Evolutionary conservation across 306 rosid species (phyloP).

Genomic region (Begonia fuchsioides): DNA sequence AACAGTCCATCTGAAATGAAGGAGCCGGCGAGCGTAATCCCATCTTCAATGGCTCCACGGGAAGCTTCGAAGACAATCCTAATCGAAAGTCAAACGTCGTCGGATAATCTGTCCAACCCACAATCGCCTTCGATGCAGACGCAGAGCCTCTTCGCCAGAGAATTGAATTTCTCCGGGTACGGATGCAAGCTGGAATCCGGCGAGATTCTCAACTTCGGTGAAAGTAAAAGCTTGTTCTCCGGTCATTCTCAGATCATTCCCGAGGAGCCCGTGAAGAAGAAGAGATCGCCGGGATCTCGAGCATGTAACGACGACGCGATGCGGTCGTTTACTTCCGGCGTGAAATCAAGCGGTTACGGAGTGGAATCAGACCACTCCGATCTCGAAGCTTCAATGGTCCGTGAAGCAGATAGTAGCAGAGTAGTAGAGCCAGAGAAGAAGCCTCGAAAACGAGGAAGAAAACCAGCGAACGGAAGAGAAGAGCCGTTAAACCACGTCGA

Average conservation of each 20-base stretch:
- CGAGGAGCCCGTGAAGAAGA: conserved; percentile 40
- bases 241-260: conserved; percentile 31
- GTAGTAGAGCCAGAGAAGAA: conserved; percentile 71
- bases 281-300: conserved; percentile 53
- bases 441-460: conserved; percentile 81
- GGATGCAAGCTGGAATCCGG: conserved; percentile 73
- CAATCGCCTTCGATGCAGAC: conserved; percentile 26
- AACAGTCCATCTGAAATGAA: conserved; percentile 44
- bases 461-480: conserved; percentile 91
- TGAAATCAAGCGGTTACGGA: conserved; percentile 30
- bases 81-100: conserved; percentile 43
- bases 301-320: conserved; percentile 75
- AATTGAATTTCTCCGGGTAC: conserved; percentile 52
- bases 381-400: conserved; percentile 75
- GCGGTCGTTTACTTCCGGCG: conserved; percentile 86
- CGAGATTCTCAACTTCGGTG: conserved; percentile 70
- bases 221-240: conserved; percentile 42
- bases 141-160: conserved; percentile 44
- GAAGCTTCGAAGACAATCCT: conserved; percentile 25
- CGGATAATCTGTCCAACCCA: conserved; percentile 24
- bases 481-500: conserved; percentile 93
- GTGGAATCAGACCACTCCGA: conserved; percentile 80
- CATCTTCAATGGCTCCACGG: conserved; percentile 19
- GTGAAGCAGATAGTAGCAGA: conserved; percentile 52
- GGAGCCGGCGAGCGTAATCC: conserved; percentile 23